Conservation (phyloP, 192 early-diverging fungal species). For the Backusella westeae region DNA sequence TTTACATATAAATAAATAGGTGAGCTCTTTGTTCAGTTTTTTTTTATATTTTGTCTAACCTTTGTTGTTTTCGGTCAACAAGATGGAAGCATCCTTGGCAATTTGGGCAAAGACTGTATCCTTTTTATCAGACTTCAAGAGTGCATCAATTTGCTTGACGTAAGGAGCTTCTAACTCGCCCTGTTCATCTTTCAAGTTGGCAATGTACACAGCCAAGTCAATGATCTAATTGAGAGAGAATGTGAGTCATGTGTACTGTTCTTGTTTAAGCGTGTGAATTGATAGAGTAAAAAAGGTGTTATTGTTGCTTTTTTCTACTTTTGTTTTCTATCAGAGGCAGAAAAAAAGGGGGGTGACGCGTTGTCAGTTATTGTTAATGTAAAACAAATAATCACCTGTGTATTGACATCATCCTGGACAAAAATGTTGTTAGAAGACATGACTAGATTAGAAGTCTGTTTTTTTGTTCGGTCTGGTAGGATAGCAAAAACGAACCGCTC, state of each 20-base stretch:
- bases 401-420: conserved; percentile 7
- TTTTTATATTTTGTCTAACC: conserved; percentile 37
- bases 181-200: conserved; percentile 52
- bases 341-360: conserved; percentile 1
- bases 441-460: not conserved
- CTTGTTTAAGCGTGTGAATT: not conserved
- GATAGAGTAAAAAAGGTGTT: not conserved
- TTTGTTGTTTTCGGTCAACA: conserved; percentile 58
- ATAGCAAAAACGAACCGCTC: not conserved
- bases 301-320: not conserved
- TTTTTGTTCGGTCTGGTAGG: not conserved
- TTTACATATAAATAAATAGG: not conserved
- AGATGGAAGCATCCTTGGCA: conserved; percentile 49
- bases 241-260: not conserved
- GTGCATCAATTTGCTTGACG: conserved; percentile 46
- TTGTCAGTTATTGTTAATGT: not conserved
- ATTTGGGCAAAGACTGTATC: conserved; percentile 55
- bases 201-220: conserved; percentile 72
- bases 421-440: conserved; percentile 15
- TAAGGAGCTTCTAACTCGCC: conserved; percentile 43
- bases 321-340: not conserved
- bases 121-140: conserved; percentile 59
- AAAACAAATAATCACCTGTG: not conserved
- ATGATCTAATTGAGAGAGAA: conserved; percentile 44
- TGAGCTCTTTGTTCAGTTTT: not conserved